These are phyloP conservation scores for Calonectria pteridis DNA, from an alignment of 2,329 filamentous ascomycete species.

Conservation along the genomic window DNA sequence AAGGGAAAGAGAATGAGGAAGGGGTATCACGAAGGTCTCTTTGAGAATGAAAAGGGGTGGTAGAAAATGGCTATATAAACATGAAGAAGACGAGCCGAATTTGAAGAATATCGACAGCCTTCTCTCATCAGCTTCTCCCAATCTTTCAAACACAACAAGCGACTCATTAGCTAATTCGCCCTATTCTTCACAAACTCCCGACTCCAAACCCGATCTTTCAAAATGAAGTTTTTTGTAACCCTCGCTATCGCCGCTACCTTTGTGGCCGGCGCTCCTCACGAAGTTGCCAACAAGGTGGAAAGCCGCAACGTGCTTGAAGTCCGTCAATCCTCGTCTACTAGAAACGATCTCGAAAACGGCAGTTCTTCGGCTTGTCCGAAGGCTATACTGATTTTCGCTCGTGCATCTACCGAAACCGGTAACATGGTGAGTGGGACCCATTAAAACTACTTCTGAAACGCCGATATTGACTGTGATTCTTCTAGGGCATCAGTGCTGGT, in stretches of 20 bases:
- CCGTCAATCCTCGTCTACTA: slow-evolving; percentile 36
- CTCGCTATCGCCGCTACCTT: not conserved
- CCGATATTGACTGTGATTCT: not conserved
- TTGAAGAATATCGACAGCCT: not conserved
- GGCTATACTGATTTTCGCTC: slow-evolving; percentile 55
- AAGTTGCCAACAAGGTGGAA: not conserved
- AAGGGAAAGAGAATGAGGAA: not conserved
- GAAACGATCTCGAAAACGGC: slow-evolving; percentile 47
- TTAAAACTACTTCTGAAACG: not conserved
- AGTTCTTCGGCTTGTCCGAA: slow-evolving; percentile 48
- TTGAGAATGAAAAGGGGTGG: not conserved
- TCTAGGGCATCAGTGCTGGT: slow-evolving; percentile 47
- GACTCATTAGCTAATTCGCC: not conserved
- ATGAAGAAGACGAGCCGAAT: not conserved
- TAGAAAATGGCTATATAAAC: not conserved
- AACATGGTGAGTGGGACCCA: slow-evolving; percentile 49
- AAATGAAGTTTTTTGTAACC: slow-evolving; percentile 1
- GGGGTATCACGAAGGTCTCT: not conserved
- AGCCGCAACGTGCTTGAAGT: slow-evolving; percentile 15
- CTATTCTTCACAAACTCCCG: not conserved
- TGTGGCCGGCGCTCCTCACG: not conserved
- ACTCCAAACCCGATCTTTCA: not conserved
- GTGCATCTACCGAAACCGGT: slow-evolving; percentile 53
- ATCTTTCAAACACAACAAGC: too few relatives aligned
- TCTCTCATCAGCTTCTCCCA: not conserved